These are phyloP conservation scores for Durusdinium trenchii DNA, from an alignment of 73 alveolate species.

Conservation along the genomic window DNA sequence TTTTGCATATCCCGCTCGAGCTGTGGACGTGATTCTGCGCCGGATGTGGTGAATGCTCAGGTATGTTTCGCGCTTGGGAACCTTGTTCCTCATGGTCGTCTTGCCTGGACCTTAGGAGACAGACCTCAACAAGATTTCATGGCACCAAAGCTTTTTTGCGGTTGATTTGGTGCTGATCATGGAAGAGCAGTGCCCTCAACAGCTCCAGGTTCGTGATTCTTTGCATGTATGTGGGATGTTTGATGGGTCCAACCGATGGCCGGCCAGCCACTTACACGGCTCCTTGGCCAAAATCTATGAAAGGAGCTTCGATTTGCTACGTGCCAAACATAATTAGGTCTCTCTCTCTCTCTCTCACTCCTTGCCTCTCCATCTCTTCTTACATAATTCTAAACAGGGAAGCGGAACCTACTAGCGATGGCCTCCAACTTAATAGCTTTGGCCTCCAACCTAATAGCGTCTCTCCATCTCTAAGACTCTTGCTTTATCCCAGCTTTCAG, in stretches of 20 bases:
- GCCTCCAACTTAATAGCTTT: no score
- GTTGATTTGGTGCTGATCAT: neutral
- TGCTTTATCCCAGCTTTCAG: no score
- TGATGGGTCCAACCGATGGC: constrained; percentile 71
- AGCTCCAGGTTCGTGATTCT: constrained; percentile 65
- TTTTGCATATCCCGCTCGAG: no score
- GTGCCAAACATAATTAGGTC: neutral
- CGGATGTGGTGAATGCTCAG: neutral
- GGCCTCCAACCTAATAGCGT: no score
- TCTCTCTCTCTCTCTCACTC: neutral
- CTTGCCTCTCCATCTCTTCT: neutral
- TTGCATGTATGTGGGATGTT: constrained; percentile 88
- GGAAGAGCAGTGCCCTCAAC: neutral
- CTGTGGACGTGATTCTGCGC: no score
- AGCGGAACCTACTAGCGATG: no score
- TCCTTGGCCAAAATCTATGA: neutral
- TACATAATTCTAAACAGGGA: neutral
- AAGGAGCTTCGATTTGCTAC: neutral
- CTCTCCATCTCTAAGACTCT: no score
- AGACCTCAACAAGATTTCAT: no score
- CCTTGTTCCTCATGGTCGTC: constrained; percentile 90
- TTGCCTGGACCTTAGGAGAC: constrained; percentile 33
- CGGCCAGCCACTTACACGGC: constrained; percentile 60
- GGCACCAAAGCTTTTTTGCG: no score
- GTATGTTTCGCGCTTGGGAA: constrained; percentile 92